These are phyloP conservation scores for Boletus patriciae DNA, from an alignment of 768 basidiomycete genomes.

Conservation along the genomic window DNA sequence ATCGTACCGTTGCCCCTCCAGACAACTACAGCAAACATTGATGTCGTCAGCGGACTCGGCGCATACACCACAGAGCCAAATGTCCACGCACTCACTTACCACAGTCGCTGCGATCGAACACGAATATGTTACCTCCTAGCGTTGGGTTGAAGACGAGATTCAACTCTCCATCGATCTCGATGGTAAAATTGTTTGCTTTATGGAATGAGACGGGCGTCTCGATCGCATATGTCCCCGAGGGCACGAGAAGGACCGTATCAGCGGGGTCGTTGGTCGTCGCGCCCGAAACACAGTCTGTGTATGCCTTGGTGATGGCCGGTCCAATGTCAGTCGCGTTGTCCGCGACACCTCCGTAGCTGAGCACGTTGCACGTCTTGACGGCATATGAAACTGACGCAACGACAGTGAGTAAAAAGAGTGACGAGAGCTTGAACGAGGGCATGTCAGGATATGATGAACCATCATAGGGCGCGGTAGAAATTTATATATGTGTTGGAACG, in stretches of 20 bases:
- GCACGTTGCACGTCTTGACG: slow-evolving; percentile 11
- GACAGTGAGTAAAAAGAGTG: slow-evolving; percentile 1
- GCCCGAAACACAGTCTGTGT: not conserved
- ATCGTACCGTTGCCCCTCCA: slow-evolving; percentile 8
- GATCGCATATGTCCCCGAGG: slow-evolving; percentile 5
- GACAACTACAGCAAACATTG: not conserved
- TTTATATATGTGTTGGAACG: not conserved
- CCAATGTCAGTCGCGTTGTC: slow-evolving; percentile 7
- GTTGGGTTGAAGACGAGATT: not conserved
- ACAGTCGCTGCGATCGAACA: not conserved
- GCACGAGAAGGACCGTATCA: slow-evolving; percentile 9
- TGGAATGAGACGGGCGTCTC: not conserved
- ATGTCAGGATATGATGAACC: not conserved
- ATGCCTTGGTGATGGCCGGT: slow-evolving; percentile 6
- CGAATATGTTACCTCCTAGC: not conserved
- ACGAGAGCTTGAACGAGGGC: not conserved
- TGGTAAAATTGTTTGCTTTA: not conserved
- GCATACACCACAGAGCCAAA: not conserved
- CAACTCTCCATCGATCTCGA: slow-evolving; percentile 5
- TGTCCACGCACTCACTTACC: not conserved
- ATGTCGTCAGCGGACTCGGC: not conserved
- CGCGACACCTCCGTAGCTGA: slow-evolving; percentile 5
- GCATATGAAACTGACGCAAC: not conserved
- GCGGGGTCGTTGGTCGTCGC: not conserved
- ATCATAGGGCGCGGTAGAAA: not conserved